phyloP scores from a whole-genome alignment of 1,284 basidiomycete genomes.

The Testicularia cyperi region DNA sequence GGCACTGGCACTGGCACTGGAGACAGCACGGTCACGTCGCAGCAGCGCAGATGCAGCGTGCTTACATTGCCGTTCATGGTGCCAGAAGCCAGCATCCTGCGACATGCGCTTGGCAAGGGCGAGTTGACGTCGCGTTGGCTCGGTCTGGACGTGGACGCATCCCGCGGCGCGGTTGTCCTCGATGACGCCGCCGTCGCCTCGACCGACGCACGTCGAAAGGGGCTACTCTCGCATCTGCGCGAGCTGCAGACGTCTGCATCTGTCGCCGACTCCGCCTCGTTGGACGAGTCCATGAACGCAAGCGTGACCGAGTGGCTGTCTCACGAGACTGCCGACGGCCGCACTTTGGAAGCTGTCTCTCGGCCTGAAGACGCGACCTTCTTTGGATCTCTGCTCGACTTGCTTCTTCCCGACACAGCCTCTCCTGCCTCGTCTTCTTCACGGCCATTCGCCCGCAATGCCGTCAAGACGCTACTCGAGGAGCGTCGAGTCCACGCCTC shows the following conservation, averaged over 20 bases:
- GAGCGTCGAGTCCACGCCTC: background rate
- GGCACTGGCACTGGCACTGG: no score
- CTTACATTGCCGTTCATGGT: slow-evolving; percentile 24
- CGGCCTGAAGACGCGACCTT: background rate
- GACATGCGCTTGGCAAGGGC: slow-evolving; percentile 34
- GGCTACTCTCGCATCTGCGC: background rate
- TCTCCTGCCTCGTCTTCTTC: background rate
- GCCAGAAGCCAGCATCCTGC: slow-evolving; percentile 28
- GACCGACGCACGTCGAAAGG: no score
- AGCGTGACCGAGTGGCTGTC: background rate
- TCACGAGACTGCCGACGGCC: background rate
- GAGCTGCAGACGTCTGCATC: background rate
- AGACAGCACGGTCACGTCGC: no score
- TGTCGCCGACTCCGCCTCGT: background rate
- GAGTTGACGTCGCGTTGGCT: slow-evolving; percentile 29
- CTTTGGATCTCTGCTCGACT: background rate
- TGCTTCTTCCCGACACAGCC: background rate
- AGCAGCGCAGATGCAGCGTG: slow-evolving; percentile 23
- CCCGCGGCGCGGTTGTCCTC: background rate
- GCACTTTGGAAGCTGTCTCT: background rate
- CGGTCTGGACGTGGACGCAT: background rate
- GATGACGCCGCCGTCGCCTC: background rate
- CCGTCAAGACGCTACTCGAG: background rate
- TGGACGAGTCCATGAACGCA: background rate
- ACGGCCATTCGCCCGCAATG: background rate